Conservation (phyloP, 768 basidiomycete species). For the Serendipita sp. region DNA sequence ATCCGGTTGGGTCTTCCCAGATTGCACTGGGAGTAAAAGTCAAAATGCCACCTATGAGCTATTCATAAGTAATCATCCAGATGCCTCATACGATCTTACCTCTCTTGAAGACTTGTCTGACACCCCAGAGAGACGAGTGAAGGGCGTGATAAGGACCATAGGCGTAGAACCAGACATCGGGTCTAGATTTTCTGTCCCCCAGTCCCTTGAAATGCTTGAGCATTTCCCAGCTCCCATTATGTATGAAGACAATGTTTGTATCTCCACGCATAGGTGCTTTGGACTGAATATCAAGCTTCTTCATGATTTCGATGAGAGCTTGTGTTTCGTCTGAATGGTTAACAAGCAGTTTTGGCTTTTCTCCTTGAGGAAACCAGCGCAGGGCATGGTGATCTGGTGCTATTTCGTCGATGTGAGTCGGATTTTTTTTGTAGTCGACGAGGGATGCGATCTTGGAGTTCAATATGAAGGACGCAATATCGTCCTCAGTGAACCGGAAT, state of each 20-base stretch:
- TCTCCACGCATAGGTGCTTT: not conserved
- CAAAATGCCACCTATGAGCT: not conserved
- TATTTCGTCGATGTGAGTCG: not conserved
- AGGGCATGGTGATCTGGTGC: not conserved
- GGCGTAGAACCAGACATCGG: not conserved
- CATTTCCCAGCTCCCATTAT: not conserved
- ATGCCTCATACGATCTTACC: not conserved
- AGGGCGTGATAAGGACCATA: conserved; percentile 1
- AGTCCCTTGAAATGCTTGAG: not conserved
- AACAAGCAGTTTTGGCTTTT: not conserved
- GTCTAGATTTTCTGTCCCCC: not conserved
- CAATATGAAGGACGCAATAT: too few relatives aligned
- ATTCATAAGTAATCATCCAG: not conserved
- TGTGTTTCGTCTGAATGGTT: not conserved
- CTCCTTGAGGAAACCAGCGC: not conserved
- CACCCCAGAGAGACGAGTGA: not conserved
- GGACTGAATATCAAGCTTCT: not conserved
- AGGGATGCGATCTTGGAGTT: too few relatives aligned
- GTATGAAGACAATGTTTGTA: not conserved
- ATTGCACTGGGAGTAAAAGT: not conserved
- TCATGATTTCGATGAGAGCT: not conserved
- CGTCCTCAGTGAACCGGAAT: not conserved
- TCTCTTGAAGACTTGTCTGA: not conserved
- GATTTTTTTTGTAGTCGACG: not conserved
- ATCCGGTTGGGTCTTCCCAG: not conserved